These are phyloP conservation scores for Malassezia vespertilionis DNA, from an alignment of 1,284 basidiomycete species.

Conservation along the genomic window DNA sequence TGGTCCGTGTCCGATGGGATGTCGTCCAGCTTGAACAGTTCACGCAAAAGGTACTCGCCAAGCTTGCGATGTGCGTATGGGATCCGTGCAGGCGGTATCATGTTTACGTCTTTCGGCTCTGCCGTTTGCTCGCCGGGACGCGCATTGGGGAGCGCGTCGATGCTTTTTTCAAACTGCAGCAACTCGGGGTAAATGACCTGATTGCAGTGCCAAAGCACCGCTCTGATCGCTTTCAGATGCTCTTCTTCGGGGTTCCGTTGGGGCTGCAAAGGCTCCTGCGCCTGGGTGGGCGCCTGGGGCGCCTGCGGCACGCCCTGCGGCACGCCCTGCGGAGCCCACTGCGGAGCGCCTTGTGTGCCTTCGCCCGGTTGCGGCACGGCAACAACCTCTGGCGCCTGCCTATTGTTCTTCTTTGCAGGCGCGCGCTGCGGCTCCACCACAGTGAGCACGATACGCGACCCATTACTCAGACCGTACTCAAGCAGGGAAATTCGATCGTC, in stretches of 20 bases:
- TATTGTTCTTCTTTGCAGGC: background rate
- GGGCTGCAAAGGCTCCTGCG: background rate
- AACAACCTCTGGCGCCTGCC: background rate
- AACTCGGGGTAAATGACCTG: slow-evolving; percentile 35
- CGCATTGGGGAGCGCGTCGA: slow-evolving; percentile 12
- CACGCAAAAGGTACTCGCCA: slow-evolving; percentile 35
- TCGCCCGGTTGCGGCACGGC: too few relatives aligned
- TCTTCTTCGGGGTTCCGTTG: slow-evolving; percentile 19
- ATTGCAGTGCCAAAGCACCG: slow-evolving; percentile 19
- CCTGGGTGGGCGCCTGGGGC: background rate
- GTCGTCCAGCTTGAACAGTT: slow-evolving; percentile 35
- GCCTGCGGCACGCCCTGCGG: background rate
- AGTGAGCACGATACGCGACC: slow-evolving; percentile 32
- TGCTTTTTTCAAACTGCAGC: slow-evolving; percentile 22
- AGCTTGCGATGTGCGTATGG: slow-evolving; percentile 29
- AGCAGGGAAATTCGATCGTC: slow-evolving; percentile 34
- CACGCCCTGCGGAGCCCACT: background rate
- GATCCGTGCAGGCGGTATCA: slow-evolving; percentile 12
- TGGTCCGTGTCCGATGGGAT: slow-evolving; percentile 33
- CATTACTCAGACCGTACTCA: slow-evolving; percentile 31
- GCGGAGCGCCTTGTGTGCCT: background rate
- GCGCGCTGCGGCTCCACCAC: slow-evolving; percentile 7
- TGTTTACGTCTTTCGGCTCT: background rate
- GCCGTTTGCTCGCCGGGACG: background rate
- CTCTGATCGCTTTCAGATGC: slow-evolving; percentile 27